A percentile compares a stretch with the other conserved stretches of the same genome.
Evolutionary conservation across 2,329 filamentous ascomycete species (phyloP).

Genomic region (Apiospora saccharicola): DNA sequence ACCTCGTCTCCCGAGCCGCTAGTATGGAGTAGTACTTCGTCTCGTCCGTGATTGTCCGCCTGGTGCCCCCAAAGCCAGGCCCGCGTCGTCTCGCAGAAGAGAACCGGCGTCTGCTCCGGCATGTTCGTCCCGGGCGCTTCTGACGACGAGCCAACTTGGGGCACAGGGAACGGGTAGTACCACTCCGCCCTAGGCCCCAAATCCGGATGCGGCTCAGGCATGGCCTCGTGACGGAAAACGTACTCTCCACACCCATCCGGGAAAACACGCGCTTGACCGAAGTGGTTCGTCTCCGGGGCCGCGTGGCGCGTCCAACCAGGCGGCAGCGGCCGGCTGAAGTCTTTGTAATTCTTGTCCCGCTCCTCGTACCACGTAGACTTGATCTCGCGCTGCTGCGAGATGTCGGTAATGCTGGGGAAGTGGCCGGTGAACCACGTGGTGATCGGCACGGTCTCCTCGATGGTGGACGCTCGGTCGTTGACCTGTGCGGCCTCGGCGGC

Average conservation of each 20-base stretch:
- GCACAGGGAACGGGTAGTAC: not conserved
- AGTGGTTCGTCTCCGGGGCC: not conserved
- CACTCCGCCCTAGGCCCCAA: not conserved
- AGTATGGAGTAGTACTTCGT: not conserved
- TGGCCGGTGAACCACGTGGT: not conserved
- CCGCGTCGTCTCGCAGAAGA: not conserved
- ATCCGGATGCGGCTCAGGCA: not conserved
- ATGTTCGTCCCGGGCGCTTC: not conserved
- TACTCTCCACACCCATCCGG: not conserved
- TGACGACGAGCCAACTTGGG: no score
- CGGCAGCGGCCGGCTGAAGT: not conserved
- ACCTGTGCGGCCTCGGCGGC: not conserved
- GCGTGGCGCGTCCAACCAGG: not conserved
- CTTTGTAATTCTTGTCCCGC: not conserved
- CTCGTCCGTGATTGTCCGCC: not conserved
- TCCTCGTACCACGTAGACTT: not conserved
- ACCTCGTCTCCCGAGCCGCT: not conserved
- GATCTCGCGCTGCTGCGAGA: not conserved
- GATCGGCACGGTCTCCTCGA: not conserved
- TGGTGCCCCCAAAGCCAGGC: not conserved
- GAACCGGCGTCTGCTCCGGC: not conserved
- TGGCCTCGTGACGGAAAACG: slow-evolving; percentile 3
- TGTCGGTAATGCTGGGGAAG: not conserved
- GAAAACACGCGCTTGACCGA: not conserved
- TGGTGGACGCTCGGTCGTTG: not conserved